phyloP scores from a whole-genome alignment of 2,329 filamentous ascomycete genomes.

The Penicillium thymicola region DNA sequence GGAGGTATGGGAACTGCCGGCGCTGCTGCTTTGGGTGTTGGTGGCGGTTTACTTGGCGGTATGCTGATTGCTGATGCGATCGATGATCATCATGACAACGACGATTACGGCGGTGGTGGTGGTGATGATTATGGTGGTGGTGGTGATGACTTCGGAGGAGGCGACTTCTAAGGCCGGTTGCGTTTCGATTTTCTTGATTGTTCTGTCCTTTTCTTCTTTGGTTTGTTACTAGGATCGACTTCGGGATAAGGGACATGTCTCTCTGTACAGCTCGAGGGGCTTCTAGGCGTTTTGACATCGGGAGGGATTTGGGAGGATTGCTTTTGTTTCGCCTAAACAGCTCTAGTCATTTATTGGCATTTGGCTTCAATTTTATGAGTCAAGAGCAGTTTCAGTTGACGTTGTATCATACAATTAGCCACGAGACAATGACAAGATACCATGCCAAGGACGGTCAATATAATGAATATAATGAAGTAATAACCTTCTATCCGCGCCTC shows the following conservation, averaged over 20 bases:
- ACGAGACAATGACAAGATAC: not conserved
- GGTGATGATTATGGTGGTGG: conserved; percentile 31
- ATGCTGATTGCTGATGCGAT: conserved; percentile 66
- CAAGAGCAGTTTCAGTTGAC: not conserved
- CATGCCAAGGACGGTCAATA: not conserved
- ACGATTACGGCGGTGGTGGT: conserved; percentile 21
- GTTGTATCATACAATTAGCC: conserved; percentile 6
- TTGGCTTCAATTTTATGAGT: conserved; percentile 5
- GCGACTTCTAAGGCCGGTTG: conserved; percentile 23
- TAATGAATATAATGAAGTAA: conserved; percentile 3
- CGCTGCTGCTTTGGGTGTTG: conserved; percentile 72
- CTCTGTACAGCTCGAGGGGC: not conserved
- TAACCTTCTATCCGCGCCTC: conserved; percentile 29
- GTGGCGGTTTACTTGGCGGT: conserved; percentile 78
- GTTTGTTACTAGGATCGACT: not conserved
- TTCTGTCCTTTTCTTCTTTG: not conserved
- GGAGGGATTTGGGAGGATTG: not conserved
- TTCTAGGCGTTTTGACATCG: conserved; percentile 5
- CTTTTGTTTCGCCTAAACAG: not conserved
- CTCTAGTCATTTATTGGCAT: conserved; percentile 4
- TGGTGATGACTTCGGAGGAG: conserved; percentile 30
- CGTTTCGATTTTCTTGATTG: not conserved
- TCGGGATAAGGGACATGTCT: not conserved
- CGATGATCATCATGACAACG: conserved; percentile 29
- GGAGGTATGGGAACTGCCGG: conserved; percentile 66